Evolutionary conservation across 306 rosid genomes (phyloP), one percentile per base, ranked within the genome.

Genomic region (Psophocarpus tetragonolobus): DNA sequence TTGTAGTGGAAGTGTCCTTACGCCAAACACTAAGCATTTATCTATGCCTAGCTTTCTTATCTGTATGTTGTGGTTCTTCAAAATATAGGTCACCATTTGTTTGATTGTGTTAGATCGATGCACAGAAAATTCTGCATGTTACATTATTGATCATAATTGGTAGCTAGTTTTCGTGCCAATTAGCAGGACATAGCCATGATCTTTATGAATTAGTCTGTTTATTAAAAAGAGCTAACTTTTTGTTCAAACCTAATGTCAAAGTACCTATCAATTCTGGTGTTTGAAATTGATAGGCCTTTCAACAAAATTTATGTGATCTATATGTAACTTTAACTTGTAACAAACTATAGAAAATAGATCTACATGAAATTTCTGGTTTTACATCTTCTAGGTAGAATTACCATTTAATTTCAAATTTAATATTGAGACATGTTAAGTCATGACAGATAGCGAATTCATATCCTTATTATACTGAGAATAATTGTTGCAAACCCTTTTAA

Each of bases 231-330:
- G 27, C 51, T 54, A 51, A 51, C 35, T 35, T 75, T 54, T 74
- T 41, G 84, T 74, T 81, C 76, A 44, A 74, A 81, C 76, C 76
- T 74, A 41, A 0, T 81, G 75, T 81, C 87, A 83, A 79, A 60
- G 70, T 67, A 50, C 30, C 63, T 17, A 32, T 79, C 81, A 50
- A 23, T 60, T 74, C 66, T 61, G 79, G 79, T 77, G 79, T 38
- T 30, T 56, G 66, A 66, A 68, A 73, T 5, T 27, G 54, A 78
- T 10, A 36, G 54, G 58, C 30, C 44, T 30, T 44, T 42, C 71
- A 57, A 74, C 56, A 44, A 73, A 36, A 73, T 20, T 65, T 20
- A 38, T 6, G 38, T 36, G 47, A 58, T 57, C 54, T 8, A 51
- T 4, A 57, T n/a, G 21, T 9, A 44, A 5, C 3, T 10, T 54